Conservation (phyloP, 2,329 filamentous ascomycete species). For the Emmonsia crescens region DNA sequence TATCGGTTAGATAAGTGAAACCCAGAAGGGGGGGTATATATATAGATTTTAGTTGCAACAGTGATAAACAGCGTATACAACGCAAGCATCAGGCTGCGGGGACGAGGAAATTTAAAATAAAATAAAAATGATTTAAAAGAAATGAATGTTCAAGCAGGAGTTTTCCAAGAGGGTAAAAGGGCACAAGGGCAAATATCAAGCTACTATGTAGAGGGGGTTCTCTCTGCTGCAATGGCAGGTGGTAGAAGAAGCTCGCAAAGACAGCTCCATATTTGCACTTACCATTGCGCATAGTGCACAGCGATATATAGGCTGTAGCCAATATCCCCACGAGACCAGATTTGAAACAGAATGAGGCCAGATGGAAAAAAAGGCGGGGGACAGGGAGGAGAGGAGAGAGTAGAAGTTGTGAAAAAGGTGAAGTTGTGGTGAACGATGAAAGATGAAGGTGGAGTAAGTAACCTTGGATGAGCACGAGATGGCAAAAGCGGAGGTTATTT, state of each 20-base stretch:
- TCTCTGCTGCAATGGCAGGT: not conserved
- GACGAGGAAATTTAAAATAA: not conserved
- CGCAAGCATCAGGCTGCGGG: not conserved
- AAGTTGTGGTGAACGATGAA: not conserved
- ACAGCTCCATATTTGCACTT: conserved; percentile 14
- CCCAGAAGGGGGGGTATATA: not conserved
- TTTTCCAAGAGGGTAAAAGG: no score
- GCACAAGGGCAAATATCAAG: not conserved
- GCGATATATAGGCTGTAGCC: conserved; percentile 19
- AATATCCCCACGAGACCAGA: conserved; percentile 6
- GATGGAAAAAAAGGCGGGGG: not conserved
- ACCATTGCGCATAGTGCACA: conserved; percentile 27
- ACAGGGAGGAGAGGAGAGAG: not conserved
- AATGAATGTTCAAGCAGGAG: not conserved
- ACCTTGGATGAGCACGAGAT: not conserved
- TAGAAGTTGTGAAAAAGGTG: not conserved
- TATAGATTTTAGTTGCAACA: not conserved
- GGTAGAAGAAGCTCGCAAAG: not conserved
- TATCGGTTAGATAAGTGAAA: not conserved
- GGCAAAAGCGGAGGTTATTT: not conserved
- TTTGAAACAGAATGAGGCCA: not conserved
- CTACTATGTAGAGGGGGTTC: not conserved
- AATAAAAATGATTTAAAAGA: not conserved
- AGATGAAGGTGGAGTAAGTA: not conserved
- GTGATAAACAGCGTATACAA: not conserved